Evolutionary conservation across 2,329 filamentous ascomycete genomes (phyloP).

Genomic region (Cercospora zeae-maydis): DNA sequence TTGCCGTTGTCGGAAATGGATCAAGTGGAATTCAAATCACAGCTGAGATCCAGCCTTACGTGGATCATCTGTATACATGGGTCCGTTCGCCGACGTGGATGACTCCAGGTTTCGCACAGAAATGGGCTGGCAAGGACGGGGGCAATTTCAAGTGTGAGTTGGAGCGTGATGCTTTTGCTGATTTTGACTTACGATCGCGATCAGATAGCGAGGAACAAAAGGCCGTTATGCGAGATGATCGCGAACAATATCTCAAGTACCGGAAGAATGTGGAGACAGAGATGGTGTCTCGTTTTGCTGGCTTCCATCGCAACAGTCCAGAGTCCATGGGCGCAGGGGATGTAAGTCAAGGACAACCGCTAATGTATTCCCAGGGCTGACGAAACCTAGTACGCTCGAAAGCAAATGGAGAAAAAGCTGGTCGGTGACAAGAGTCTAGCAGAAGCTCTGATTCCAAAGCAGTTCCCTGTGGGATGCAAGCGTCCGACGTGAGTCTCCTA

Average conservation of each 20-base stretch:
- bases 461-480: slow-evolving; percentile 47
- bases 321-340: not conserved
- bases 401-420: slow-evolving; percentile 54
- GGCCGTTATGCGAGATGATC: not conserved
- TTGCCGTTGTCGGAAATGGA: slow-evolving; percentile 37
- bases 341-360: not conserved
- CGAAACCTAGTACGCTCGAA: slow-evolving; percentile 47
- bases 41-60: slow-evolving; percentile 38
- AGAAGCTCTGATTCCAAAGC: slow-evolving; percentile 46
- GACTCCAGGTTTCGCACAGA: slow-evolving; percentile 42
- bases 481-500: slow-evolving; percentile 52
- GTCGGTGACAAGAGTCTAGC: slow-evolving; percentile 54
- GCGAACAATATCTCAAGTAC: not conserved
- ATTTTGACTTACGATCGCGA: not conserved
- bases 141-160: slow-evolving; percentile 45
- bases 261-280: not conserved
- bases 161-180: slow-evolving; percentile 22
- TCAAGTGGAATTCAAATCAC: slow-evolving; percentile 42
- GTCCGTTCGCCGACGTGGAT: slow-evolving; percentile 23
- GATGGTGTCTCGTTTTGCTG: not conserved
- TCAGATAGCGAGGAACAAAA: not conserved
- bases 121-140: slow-evolving; percentile 46
- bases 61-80: slow-evolving; percentile 36
- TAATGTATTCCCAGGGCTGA: not conserved
- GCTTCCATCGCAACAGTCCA: not conserved